Evolutionary conservation across 2,329 filamentous ascomycete genomes (phyloP).

Genomic region (Ascochyta rabiei): DNA sequence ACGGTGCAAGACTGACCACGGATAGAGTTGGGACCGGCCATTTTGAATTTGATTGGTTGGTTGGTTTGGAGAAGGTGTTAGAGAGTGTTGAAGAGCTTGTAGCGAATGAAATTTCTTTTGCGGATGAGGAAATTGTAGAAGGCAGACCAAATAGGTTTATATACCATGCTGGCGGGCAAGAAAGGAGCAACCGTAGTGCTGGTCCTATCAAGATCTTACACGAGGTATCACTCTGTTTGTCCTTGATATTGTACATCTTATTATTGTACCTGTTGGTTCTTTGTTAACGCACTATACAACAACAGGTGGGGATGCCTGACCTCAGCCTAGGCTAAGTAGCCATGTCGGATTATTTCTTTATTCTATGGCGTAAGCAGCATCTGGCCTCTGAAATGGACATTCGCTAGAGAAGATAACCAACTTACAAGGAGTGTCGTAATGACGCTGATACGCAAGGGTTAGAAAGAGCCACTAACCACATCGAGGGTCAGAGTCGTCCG

Average conservation of each 20-base stretch:
- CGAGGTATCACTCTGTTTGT: not conserved
- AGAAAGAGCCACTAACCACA: not conserved
- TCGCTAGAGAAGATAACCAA: not conserved
- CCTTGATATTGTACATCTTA: not conserved
- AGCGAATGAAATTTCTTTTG: constrained; percentile 29
- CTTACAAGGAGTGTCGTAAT: not conserved
- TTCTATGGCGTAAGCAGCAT: not conserved
- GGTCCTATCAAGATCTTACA: not conserved
- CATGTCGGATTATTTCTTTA: not conserved
- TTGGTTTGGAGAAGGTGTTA: constrained; percentile 2
- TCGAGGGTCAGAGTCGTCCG: not conserved
- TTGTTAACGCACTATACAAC: not conserved
- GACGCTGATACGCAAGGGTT: not conserved
- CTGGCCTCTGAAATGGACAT: not conserved
- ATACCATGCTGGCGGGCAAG: not conserved
- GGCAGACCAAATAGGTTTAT: not conserved
- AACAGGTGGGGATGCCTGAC: not conserved
- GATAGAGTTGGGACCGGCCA: constrained; percentile 10
- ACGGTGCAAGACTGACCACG: constrained; percentile 9
- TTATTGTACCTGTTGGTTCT: not conserved
- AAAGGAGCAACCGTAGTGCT: not conserved
- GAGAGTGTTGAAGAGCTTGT: constrained; percentile 20
- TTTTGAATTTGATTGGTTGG: constrained; percentile 23
- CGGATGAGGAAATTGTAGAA: constrained; percentile 1
- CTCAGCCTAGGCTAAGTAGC: not conserved